phyloP scores from a whole-genome alignment of 768 basidiomycete species.

The Boletus patriciae region DNA sequence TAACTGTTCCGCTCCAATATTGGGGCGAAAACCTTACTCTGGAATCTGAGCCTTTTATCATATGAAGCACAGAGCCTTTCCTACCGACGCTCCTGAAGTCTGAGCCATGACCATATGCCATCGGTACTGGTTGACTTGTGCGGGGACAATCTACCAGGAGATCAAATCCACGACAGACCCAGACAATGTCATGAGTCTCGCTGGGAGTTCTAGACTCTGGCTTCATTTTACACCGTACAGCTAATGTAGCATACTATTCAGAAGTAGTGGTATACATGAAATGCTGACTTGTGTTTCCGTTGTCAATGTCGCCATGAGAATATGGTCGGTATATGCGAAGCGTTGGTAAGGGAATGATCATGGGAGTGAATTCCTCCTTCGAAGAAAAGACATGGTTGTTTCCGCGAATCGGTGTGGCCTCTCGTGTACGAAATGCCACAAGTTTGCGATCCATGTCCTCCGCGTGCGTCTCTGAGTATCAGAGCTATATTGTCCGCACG shows the following conservation, averaged over 20 bases:
- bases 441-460: constrained; percentile 15
- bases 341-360: constrained; percentile 5
- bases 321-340: not conserved
- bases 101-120: too few relatives aligned
- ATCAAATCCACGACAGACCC: constrained; percentile 51
- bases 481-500: not conserved
- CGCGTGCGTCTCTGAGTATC: not conserved
- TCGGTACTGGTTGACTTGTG: constrained; percentile 37
- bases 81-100: too few relatives aligned
- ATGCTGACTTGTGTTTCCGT: not conserved
- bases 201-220: constrained; percentile 56
- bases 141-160: constrained; percentile 33
- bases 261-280: not conserved
- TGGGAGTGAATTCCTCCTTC: constrained; percentile 5
- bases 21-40: too few relatives aligned
- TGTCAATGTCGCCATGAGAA: not conserved
- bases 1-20: too few relatives aligned
- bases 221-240: not conserved
- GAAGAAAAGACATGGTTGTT: constrained; percentile 15
- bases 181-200: constrained; percentile 53
- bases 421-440: constrained; percentile 14
- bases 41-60: too few relatives aligned
- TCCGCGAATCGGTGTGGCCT: constrained; percentile 8
- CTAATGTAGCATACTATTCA: constrained; percentile 5
- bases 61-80: too few relatives aligned